These are phyloP conservation scores for Lepiota venenata DNA, from an alignment of 768 basidiomycete species.

Conservation along the genomic window DNA sequence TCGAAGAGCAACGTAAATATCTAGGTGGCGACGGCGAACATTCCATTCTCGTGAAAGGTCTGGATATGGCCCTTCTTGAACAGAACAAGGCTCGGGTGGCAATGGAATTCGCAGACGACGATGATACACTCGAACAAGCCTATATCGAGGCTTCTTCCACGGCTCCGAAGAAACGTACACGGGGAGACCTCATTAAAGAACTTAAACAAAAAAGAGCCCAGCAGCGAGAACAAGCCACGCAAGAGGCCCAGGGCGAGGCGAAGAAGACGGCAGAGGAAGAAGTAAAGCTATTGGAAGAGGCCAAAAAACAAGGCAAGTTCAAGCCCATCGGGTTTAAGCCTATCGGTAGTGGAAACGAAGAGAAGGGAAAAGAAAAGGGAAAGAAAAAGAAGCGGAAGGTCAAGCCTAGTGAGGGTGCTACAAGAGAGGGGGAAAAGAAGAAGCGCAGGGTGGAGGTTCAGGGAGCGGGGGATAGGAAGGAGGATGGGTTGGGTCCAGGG, in stretches of 20 bases:
- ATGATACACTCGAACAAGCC: slow-evolving; percentile 78
- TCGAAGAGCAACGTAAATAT: slow-evolving; percentile 72
- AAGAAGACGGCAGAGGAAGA: slow-evolving; percentile 25
- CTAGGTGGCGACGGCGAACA: slow-evolving; percentile 86
- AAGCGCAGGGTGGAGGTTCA: slow-evolving; percentile 4
- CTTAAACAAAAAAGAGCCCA: slow-evolving; percentile 63
- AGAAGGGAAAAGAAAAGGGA: slow-evolving; percentile 53
- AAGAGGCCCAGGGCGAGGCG: slow-evolving; percentile 2
- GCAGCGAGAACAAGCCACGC: slow-evolving; percentile 21
- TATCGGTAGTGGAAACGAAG: slow-evolving; percentile 37
- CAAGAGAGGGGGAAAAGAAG: slow-evolving; percentile 23
- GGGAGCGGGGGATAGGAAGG: background rate
- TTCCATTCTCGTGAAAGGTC: slow-evolving; percentile 84
- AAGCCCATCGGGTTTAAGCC: slow-evolving; percentile 69
- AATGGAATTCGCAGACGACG: slow-evolving; percentile 55
- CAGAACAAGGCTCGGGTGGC: slow-evolving; percentile 71
- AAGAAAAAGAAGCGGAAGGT: slow-evolving; percentile 57
- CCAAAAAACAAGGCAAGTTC: slow-evolving; percentile 49
- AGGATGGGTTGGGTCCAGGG: slow-evolving; percentile 6
- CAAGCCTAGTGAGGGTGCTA: slow-evolving; percentile 19
- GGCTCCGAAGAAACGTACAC: slow-evolving; percentile 61
- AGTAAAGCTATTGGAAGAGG: slow-evolving; percentile 33
- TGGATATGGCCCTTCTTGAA: slow-evolving; percentile 84
- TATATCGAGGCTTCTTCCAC: slow-evolving; percentile 44
- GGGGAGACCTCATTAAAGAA: slow-evolving; percentile 72